These are phyloP conservation scores for Candida incommunis DNA, from an alignment of 805 yeast species.

Conservation along the genomic window DNA sequence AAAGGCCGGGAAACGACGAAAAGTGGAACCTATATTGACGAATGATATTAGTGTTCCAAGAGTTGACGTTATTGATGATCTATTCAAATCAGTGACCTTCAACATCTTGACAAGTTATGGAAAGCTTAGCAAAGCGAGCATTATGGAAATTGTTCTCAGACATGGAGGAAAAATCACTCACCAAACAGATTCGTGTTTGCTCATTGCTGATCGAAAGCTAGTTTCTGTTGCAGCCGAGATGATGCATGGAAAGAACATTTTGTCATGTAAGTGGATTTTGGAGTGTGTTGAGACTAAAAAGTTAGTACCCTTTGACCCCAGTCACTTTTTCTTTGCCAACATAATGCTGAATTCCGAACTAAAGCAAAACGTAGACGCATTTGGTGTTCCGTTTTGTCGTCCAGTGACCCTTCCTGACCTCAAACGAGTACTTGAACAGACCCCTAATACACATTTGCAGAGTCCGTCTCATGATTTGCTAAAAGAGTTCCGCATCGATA, in stretches of 20 bases:
- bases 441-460: constrained; percentile 4
- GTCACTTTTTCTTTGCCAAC: constrained; percentile 35
- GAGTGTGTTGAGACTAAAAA: constrained; percentile 38
- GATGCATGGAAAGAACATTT: constrained; percentile 25
- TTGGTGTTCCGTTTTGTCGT: constrained; percentile 46
- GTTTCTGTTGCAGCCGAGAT: constrained; percentile 7
- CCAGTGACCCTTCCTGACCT: constrained; percentile 17
- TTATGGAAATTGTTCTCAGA: constrained; percentile 10
- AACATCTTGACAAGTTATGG: constrained; percentile 16
- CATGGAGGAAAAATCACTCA: constrained; percentile 19
- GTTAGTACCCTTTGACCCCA: constrained; percentile 44
- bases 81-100: constrained; percentile 13
- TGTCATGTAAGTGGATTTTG: constrained; percentile 58
- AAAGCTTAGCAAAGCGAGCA: constrained; percentile 11
- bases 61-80: constrained; percentile 4
- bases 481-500: constrained; percentile 11
- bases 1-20: constrained; percentile 15
- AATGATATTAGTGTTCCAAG: background rate
- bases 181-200: constrained; percentile 4
- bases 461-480: constrained; percentile 8
- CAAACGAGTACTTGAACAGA: constrained; percentile 7
- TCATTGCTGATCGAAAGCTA: constrained; percentile 13
- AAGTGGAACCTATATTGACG: background rate
- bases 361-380: constrained; percentile 33
- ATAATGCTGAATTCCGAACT: constrained; percentile 17